A percentile compares a stretch with the other conserved stretches of the same genome.
phyloP scores from a whole-genome alignment of 306 rosid species.

The Cicer yamashitae region DNA sequence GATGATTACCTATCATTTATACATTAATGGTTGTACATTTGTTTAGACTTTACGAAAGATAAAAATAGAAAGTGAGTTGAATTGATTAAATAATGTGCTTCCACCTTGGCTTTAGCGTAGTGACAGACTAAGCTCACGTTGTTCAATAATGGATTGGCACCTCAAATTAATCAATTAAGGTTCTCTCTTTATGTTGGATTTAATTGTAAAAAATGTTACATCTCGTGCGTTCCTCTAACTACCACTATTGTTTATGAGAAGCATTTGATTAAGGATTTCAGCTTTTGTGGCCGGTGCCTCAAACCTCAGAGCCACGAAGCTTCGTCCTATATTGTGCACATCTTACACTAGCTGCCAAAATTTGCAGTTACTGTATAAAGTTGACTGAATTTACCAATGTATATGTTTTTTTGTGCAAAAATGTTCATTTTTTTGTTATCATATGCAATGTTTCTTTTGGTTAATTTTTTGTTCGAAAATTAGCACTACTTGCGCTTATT shows the following conservation, averaged over 20 bases:
- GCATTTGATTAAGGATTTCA: conserved; percentile 38
- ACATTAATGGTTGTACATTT: conserved; percentile 24
- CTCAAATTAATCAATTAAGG: conserved; percentile 32
- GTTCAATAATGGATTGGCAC: conserved; percentile 56
- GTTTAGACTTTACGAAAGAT: conserved; percentile 12
- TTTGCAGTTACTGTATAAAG: neutral
- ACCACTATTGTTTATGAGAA: conserved; percentile 47
- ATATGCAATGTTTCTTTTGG: no score
- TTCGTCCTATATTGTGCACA: conserved; percentile 49
- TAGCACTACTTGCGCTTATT: no score
- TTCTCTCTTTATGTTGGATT: conserved; percentile 39
- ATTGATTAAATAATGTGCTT: conserved; percentile 41
- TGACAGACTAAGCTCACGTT: conserved; percentile 79
- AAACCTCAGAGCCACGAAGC: conserved; percentile 62
- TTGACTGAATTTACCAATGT: neutral
- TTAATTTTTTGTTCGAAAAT: no score
- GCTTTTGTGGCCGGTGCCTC: conserved; percentile 63
- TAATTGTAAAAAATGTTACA: conserved; percentile 43
- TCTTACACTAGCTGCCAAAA: conserved; percentile 41
- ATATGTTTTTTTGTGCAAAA: neutral
- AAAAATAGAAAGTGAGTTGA: conserved; percentile 23
- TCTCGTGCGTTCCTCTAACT: conserved; percentile 63
- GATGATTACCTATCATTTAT: conserved; percentile 45
- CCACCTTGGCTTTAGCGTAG: conserved; percentile 71
- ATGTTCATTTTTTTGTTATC: no score